Evolutionary conservation across 768 basidiomycete species (phyloP).

Genomic region (Postia placenta): DNA sequence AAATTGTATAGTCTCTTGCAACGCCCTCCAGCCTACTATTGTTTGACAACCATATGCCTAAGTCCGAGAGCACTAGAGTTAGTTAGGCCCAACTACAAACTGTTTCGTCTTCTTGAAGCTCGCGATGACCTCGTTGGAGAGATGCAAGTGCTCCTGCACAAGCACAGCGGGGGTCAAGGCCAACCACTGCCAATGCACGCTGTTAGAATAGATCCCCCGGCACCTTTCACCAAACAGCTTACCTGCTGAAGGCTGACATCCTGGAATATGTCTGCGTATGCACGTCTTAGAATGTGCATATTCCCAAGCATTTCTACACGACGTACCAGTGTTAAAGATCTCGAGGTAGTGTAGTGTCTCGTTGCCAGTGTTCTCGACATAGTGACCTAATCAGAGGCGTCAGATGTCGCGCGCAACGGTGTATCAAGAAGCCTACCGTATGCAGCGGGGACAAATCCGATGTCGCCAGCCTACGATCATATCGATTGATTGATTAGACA

Average conservation of each 20-base stretch:
- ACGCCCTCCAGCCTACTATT: too few species aligned
- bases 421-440: constrained; percentile 32
- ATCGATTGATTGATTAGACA: too few species aligned
- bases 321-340: constrained; percentile 27
- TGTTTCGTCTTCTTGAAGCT: constrained; percentile 46
- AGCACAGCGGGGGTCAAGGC: constrained; percentile 51
- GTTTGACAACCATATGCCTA: too few species aligned
- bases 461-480: constrained; percentile 18
- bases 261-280: constrained; percentile 13
- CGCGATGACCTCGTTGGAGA: constrained; percentile 45
- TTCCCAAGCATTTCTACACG: too few species aligned
- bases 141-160: constrained; percentile 52
- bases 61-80: not conserved
- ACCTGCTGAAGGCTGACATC: constrained; percentile 41
- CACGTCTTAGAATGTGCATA: too few species aligned
- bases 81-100: constrained; percentile 33
- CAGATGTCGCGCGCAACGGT: not conserved
- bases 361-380: constrained; percentile 33
- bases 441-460: constrained; percentile 49
- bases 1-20: too few species aligned
- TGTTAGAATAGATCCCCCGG: not conserved
- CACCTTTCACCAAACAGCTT: not conserved
- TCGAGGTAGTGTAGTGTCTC: constrained; percentile 31
- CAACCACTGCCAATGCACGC: too few species aligned
- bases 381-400: constrained; percentile 22